Conservation (phyloP, 768 basidiomycete species). For the Kwoniella botswanensis region DNA sequence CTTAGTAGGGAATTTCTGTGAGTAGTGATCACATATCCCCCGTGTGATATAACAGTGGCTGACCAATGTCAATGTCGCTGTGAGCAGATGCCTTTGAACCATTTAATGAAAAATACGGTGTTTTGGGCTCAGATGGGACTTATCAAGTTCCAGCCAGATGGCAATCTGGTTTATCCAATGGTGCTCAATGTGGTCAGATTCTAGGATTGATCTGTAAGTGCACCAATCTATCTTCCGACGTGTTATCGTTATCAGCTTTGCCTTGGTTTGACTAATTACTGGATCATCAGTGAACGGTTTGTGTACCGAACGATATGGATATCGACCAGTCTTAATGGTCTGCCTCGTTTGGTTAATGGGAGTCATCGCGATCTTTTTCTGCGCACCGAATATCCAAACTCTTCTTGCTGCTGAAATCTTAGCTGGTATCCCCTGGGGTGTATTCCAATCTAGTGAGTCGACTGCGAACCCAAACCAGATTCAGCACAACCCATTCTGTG, state of each 20-base stretch:
- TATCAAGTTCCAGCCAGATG: slow-evolving; percentile 59
- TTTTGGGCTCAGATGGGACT: slow-evolving; percentile 40
- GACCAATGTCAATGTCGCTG: too few relatives aligned
- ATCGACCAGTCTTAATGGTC: slow-evolving; percentile 54
- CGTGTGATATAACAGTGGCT: too few relatives aligned
- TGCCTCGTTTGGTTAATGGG: slow-evolving; percentile 46
- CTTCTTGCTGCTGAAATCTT: slow-evolving; percentile 51
- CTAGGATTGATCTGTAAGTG: slow-evolving; percentile 53
- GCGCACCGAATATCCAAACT: slow-evolving; percentile 38
- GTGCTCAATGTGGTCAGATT: slow-evolving; percentile 58
- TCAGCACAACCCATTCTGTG: too few relatives aligned
- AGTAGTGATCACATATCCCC: slow-evolving; percentile 8
- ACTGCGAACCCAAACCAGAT: background rate
- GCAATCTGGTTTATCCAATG: slow-evolving; percentile 60
- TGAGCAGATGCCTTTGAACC: slow-evolving; percentile 47
- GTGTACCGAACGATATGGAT: slow-evolving; percentile 58
- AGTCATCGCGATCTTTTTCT: slow-evolving; percentile 52
- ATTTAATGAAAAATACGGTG: slow-evolving; percentile 54
- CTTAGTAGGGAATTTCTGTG: slow-evolving; percentile 45
- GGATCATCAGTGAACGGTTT: slow-evolving; percentile 52
- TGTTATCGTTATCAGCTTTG: background rate
- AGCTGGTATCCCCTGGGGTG: slow-evolving; percentile 58
- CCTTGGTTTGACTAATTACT: background rate
- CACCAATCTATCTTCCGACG: background rate
- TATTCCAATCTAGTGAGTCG: slow-evolving; percentile 48